Evolutionary conservation across 306 rosid genomes (phyloP), one percentile per base, ranked within the genome.

Genomic region (Quercus cerris): DNA sequence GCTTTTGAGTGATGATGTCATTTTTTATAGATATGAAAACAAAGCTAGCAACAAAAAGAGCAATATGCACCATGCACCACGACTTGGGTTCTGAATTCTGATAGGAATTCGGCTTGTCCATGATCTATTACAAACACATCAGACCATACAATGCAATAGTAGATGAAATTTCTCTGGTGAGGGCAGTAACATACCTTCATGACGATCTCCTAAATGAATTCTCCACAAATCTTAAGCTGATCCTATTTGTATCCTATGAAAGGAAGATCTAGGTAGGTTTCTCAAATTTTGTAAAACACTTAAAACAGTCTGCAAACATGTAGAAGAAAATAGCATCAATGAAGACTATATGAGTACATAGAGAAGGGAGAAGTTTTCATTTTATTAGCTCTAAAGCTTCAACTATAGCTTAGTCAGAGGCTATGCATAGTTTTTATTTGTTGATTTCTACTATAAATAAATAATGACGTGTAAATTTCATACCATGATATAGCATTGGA

Each of bases 221-320:
- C 63, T 78, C 61, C 79, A 82, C 3, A 80, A 63, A 71, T 81
- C 87, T 84, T 80, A 82, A 59, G 68, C 72, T 73, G 75, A 75
- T 56, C n/a, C 75, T 71, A 20, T 25, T 17, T 49, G 14, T 49
- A 61, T 80, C 56, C 25, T 17, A 18, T 66, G 20, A 70, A 23
- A 75, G 73, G 73, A 80, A 81, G 31, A 58, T 49, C 62, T 22
- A 71, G 35, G 66, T 63, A n/a, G 27, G 75, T 71, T 30, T 74
- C 46, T 35, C 61, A 56, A 4, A 76, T 49, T 19, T 76, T 58
- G 7, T 56, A 12, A 70, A 82, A 33, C 70, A 84, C 19, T 33
- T 56, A 76, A 77, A 77, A 49, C 4, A 49, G 54, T 49, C 17
- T 11, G 54, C 54, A 49, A 49, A 49, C 54, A 49, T 49, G 54